Percentiles rank a stretch among this genome's conserved stretches.
phyloP scores from a whole-genome alignment of 2,329 filamentous ascomycete genomes.

The Sporothrix sp. region DNA sequence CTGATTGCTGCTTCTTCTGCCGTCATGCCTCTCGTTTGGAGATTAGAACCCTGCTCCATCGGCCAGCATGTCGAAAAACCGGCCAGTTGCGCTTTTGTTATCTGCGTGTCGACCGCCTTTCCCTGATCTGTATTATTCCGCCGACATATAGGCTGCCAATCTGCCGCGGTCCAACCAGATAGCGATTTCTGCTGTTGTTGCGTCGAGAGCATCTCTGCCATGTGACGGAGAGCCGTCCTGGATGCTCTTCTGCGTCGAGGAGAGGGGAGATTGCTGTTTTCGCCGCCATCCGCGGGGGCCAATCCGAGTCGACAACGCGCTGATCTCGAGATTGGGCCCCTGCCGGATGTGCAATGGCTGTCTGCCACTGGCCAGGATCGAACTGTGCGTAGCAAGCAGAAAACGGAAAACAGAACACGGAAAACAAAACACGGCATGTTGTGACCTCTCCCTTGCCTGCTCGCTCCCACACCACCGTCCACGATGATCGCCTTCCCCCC shows the following conservation, averaged over 20 bases:
- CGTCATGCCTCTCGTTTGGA: no score
- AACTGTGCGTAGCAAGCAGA: no score
- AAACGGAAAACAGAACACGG: no score
- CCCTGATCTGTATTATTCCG: background rate
- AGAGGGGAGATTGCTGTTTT: conserved; percentile 5
- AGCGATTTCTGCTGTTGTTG: background rate
- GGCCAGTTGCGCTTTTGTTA: background rate
- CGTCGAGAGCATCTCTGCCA: background rate
- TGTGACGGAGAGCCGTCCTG: background rate
- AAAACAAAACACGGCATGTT: no score
- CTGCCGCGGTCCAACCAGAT: conserved; percentile 3
- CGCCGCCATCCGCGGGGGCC: background rate
- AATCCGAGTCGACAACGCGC: conserved; percentile 7
- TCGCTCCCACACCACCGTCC: no score
- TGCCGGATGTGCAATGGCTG: background rate
- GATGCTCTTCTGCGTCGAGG: background rate
- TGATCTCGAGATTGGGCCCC: background rate
- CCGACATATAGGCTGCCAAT: conserved; percentile 2
- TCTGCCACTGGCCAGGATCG: background rate
- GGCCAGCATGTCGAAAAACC: no score
- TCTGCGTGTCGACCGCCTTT: no score
- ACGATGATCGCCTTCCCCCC: no score
- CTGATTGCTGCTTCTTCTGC: no score
- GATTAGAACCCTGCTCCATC: no score
- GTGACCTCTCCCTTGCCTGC: no score